phyloP scores from a whole-genome alignment of 495 filamentous ascomycete species.

The Neurospora intermedia region DNA sequence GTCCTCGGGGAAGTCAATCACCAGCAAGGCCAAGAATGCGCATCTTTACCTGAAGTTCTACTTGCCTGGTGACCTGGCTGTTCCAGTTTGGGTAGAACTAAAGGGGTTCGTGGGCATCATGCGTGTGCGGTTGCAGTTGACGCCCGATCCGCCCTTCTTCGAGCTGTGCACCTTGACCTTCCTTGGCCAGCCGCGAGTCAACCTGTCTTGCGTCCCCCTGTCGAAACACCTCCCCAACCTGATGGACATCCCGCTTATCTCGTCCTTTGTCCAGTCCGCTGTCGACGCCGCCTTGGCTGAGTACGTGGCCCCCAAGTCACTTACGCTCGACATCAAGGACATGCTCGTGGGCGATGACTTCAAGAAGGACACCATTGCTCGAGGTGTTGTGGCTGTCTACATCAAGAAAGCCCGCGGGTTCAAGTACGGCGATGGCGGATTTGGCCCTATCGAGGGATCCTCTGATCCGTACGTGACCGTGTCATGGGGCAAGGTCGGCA shows the following conservation, averaged over 20 bases:
- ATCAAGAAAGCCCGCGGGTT: constrained; percentile 55
- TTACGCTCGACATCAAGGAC: constrained; percentile 60
- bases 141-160: constrained; percentile 64
- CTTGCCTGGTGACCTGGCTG: constrained; percentile 43
- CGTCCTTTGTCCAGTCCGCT: constrained; percentile 60
- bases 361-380: constrained; percentile 56
- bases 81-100: constrained; percentile 65
- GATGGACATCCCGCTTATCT: constrained; percentile 61
- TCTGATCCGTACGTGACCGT: constrained; percentile 60
- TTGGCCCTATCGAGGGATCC: constrained; percentile 46
- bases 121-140: constrained; percentile 55
- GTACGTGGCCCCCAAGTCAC: constrained; percentile 63
- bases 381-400: constrained; percentile 53
- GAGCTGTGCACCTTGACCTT: constrained; percentile 58
- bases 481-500: constrained; percentile 67
- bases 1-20: constrained; percentile 43
- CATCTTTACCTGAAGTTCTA: constrained; percentile 62
- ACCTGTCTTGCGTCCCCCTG: constrained; percentile 55
- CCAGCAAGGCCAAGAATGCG: constrained; percentile 53
- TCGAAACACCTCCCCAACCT: constrained; percentile 55
- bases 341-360: constrained; percentile 68
- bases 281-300: constrained; percentile 60
- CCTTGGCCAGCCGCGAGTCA: constrained; percentile 66
- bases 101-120: constrained; percentile 54
- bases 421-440: constrained; percentile 52